Base-by-base conservation (phyloP, 2,329 filamentous ascomycete species). In the Botrytis deweyae region DNA sequence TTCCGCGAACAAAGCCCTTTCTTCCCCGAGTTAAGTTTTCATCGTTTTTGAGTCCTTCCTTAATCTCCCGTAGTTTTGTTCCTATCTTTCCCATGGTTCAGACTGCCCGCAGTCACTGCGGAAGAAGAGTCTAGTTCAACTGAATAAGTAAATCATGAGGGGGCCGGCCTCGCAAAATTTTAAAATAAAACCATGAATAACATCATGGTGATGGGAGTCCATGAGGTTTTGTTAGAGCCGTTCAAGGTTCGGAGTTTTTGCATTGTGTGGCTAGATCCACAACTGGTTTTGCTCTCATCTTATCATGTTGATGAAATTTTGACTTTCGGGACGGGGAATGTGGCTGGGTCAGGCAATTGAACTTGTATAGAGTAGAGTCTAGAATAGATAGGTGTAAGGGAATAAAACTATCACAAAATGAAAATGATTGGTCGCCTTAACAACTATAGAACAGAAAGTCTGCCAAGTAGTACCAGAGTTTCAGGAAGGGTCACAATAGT, bases 11-110 rank as follows among this genome's bases (percentile, higher is more conserved):
- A 61, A 76, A 14, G 25, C 73, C 72, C 6, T 52, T 70, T 63
- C 67, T 72, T 40, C 72, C 74, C 62, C 72, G 66, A 52, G 46
- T 70, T 22, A 73, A 22, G n/a, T 70, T 73, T 38, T 70, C 72
- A 38, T 73, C 72, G 22, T 70, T 63, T 22, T 25, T 40, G n/a
- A 73, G 1, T n/a, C 65, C 58, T 64, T 73, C 66, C 38, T 64
- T 72, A 22, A 72, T 67, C 22, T 36, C 71, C n/a, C 33, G 42
- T 46, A 72, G 12, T 29, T 69, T 72, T 3, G 38, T 20, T 20
- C 29, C 52, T 59, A 61, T n/a, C 14, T 52, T 72, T 6, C 33
- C 44, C 68, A 70, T 70, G 14, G 22, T 42, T 33, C 44, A 38
- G n/a, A 46, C 63, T 52, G 40, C 64, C 52, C 2, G 52, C 46